A percentile compares a stretch with the other conserved stretches of the same genome.
phyloP scores from a whole-genome alignment of 2,329 filamentous ascomycete genomes.

The Neonectria neomacrospora region DNA sequence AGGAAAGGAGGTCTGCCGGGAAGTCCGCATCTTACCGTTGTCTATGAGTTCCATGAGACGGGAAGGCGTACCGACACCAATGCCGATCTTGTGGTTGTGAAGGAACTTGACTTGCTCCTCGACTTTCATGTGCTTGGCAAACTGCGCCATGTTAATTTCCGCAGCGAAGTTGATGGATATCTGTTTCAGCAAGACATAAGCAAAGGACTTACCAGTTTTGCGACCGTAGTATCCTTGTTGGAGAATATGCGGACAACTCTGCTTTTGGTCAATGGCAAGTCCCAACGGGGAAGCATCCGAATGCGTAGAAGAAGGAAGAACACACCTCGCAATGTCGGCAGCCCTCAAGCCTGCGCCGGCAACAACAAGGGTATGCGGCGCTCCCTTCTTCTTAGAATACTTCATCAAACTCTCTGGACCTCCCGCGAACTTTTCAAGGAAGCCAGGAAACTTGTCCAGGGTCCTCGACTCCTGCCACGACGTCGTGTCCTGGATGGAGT shows the following conservation, averaged over 20 bases:
- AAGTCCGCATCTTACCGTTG: constrained; percentile 66
- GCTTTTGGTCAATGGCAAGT: constrained; percentile 39
- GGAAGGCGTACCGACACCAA: constrained; percentile 90
- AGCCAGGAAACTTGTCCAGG: constrained; percentile 79
- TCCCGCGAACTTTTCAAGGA: constrained; percentile 75
- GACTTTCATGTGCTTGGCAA: constrained; percentile 98
- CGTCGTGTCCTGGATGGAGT: constrained; percentile 82
- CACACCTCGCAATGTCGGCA: constrained; percentile 81
- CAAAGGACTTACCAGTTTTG: constrained; percentile 72
- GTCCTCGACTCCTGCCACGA: constrained; percentile 74
- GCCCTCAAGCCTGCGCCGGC: constrained; percentile 85
- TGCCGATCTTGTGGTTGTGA: constrained; percentile 75
- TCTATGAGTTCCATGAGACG: constrained; percentile 85
- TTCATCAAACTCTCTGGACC: constrained; percentile 69
- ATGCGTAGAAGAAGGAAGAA: too few species aligned
- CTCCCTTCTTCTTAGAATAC: constrained; percentile 74
- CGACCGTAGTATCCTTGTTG: constrained; percentile 79
- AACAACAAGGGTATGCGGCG: constrained; percentile 90
- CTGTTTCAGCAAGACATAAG: background rate
- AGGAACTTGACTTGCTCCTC: constrained; percentile 85
- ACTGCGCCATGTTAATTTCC: constrained; percentile 54
- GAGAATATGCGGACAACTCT: constrained; percentile 82
- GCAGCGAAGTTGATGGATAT: background rate
- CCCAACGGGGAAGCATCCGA: background rate
- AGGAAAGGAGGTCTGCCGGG: background rate